Evolutionary conservation across 2,329 filamentous ascomycete genomes (phyloP).

Genomic region (Fusarium algeriense): DNA sequence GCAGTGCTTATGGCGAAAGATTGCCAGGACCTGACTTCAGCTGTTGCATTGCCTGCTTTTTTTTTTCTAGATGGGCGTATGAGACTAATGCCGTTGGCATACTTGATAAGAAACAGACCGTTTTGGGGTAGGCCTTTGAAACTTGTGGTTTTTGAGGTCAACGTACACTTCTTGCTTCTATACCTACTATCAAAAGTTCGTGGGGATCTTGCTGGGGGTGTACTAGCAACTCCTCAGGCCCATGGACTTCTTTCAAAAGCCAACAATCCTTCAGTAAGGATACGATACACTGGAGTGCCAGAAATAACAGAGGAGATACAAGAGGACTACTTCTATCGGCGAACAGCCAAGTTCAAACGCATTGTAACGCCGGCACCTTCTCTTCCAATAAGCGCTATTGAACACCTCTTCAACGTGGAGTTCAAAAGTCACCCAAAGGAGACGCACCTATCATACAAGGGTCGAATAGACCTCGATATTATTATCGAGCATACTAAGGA

Average conservation of each 20-base stretch:
- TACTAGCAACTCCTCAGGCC: fast-evolving
- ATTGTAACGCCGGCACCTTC: not conserved
- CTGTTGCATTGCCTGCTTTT: not conserved
- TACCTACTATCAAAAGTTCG: not conserved
- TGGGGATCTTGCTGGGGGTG: fast-evolving
- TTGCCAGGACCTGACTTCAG: not conserved
- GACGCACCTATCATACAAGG: too few species aligned
- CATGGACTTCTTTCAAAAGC: not conserved
- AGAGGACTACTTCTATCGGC: too few species aligned
- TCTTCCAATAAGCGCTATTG: not conserved
- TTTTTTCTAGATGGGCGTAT: too few species aligned
- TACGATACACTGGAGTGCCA: not conserved
- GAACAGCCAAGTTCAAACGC: not conserved
- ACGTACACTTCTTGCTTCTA: not conserved
- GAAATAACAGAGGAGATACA: not conserved
- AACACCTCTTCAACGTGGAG: not conserved
- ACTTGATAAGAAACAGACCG: too few species aligned
- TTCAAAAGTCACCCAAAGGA: fast-evolving
- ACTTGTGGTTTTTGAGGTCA: not conserved
- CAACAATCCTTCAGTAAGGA: not conserved
- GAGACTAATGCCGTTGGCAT: not conserved
- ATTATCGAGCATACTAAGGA: fast-evolving
- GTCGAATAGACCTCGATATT: fast-evolving
- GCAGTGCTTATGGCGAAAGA: not conserved
- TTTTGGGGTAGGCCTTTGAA: too few species aligned